phyloP scores from a whole-genome alignment of 441 rosid genomes.

The Mallotus repandus region DNA sequence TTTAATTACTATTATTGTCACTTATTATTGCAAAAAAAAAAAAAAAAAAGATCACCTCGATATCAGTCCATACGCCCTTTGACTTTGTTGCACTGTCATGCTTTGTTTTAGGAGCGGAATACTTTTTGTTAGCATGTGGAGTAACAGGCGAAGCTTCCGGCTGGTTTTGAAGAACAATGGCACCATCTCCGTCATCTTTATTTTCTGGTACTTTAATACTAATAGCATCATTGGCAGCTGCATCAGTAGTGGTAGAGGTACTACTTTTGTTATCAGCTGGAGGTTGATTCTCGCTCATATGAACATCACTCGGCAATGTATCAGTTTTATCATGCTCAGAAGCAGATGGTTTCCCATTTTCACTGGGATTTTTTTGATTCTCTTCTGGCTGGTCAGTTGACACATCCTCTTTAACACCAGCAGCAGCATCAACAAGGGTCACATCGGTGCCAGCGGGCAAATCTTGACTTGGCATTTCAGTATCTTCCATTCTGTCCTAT shows the following conservation, averaged over 20 bases:
- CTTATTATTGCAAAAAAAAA: background rate
- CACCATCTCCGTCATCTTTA: constrained; percentile 22
- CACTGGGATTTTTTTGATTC: constrained; percentile 24
- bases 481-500: constrained; percentile 47
- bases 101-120: constrained; percentile 31
- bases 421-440: constrained; percentile 33
- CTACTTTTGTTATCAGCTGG: constrained; percentile 25
- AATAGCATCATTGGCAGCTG: constrained; percentile 21
- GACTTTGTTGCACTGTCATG: constrained; percentile 44
- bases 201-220: constrained; percentile 27
- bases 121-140: constrained; percentile 29
- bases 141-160: constrained; percentile 23
- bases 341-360: constrained; percentile 27
- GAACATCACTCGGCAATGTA: constrained; percentile 45
- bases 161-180: constrained; percentile 12
- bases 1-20: no score
- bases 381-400: constrained; percentile 23
- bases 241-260: background rate
- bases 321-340: constrained; percentile 33
- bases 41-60: constrained; percentile 71
- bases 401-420: constrained; percentile 33
- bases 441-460: constrained; percentile 29
- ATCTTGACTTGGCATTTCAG: constrained; percentile 49
- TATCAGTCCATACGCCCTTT: constrained; percentile 65
- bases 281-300: constrained; percentile 35